phyloP scores from a whole-genome alignment of 495 filamentous ascomycete species.

The Xylaria cubensis region DNA sequence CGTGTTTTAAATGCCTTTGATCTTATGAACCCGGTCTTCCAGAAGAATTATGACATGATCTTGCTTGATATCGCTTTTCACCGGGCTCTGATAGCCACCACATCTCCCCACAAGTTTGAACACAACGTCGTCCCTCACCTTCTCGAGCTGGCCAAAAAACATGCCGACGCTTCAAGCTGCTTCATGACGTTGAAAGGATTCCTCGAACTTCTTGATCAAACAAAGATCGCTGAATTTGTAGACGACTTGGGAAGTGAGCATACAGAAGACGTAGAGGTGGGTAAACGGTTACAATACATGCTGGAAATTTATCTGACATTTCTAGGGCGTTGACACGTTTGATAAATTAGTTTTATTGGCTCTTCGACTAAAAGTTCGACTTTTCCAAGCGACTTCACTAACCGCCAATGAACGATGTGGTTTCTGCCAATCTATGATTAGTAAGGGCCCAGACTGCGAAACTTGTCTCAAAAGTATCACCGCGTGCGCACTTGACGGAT shows the following conservation, averaged over 20 bases:
- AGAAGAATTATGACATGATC: constrained; percentile 24
- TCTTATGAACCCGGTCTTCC: neutral
- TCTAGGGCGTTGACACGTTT: neutral
- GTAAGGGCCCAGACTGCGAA: constrained; percentile 34
- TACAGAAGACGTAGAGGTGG: neutral
- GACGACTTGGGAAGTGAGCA: neutral
- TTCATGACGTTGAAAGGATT: constrained; percentile 47
- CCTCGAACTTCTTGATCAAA: constrained; percentile 39
- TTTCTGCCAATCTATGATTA: constrained; percentile 32
- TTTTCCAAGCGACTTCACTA: constrained; percentile 26
- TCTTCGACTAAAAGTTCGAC: constrained; percentile 27
- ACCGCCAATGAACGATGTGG: constrained; percentile 29
- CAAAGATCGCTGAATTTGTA: constrained; percentile 28
- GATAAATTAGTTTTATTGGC: constrained; percentile 23
- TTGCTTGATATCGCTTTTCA: neutral
- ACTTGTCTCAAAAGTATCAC: constrained; percentile 46
- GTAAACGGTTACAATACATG: neutral
- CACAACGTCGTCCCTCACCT: constrained; percentile 28
- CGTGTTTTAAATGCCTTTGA: neutral
- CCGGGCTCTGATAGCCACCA: neutral
- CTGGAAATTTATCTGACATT: neutral
- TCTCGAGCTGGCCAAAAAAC: constrained; percentile 39
- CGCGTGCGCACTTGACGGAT: constrained; percentile 35
- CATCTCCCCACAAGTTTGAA: neutral
- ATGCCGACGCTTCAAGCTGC: constrained; percentile 41